Conservation (phyloP, 2,329 filamentous ascomycete genomes). For the Colletotrichum musicola region DNA sequence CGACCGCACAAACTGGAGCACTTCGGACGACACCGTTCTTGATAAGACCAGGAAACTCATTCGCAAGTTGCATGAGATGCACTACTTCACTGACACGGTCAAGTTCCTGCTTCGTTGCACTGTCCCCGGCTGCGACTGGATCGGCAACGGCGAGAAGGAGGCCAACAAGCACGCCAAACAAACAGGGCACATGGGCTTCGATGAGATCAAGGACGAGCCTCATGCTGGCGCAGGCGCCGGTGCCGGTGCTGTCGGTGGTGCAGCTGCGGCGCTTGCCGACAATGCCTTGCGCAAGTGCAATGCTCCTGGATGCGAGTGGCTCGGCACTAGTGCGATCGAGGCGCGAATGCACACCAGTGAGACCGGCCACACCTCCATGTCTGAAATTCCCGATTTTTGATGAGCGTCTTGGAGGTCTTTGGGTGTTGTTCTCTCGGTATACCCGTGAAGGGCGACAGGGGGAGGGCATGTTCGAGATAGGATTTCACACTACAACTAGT, state of each 20-base stretch:
- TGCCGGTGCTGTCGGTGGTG: neutral
- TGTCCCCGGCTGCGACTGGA: slow-evolving; percentile 70
- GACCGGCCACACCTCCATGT: slow-evolving; percentile 68
- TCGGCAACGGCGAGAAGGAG: slow-evolving; percentile 74
- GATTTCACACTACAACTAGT: neutral
- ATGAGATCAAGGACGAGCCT: slow-evolving; percentile 74
- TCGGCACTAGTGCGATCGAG: slow-evolving; percentile 73
- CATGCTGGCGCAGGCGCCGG: slow-evolving; percentile 45
- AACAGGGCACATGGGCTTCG: slow-evolving; percentile 72
- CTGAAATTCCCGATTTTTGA: slow-evolving; percentile 52
- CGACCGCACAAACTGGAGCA: slow-evolving; percentile 74
- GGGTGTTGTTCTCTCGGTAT: neutral
- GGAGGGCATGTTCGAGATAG: neutral
- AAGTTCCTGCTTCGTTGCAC: slow-evolving; percentile 85
- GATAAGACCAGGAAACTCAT: slow-evolving; percentile 75
- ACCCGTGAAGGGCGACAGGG: neutral
- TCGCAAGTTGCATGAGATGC: slow-evolving; percentile 72
- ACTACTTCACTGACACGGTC: slow-evolving; percentile 92
- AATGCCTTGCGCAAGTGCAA: slow-evolving; percentile 84
- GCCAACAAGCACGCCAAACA: slow-evolving; percentile 72
- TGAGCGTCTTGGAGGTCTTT: neutral
- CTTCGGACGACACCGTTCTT: slow-evolving; percentile 75
- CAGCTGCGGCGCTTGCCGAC: neutral
- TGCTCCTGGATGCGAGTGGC: slow-evolving; percentile 68
- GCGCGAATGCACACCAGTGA: slow-evolving; percentile 69